Evolutionary conservation across 2,329 filamentous ascomycete species (phyloP).

Genomic region (Microcyclospora tardicrescens): DNA sequence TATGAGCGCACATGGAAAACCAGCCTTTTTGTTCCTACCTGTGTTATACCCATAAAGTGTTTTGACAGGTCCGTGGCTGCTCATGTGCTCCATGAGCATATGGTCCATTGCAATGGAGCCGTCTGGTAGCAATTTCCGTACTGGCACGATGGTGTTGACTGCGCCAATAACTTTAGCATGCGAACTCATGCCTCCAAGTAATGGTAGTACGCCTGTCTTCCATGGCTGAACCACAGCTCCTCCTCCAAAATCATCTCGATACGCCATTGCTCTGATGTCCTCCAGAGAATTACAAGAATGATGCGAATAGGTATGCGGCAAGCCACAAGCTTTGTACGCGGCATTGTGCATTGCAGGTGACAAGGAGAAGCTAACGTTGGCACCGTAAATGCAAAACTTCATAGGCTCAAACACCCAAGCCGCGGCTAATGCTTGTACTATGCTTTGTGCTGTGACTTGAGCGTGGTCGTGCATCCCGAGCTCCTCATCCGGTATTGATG

Average conservation of each 20-base stretch:
- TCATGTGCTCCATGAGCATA: constrained; percentile 44
- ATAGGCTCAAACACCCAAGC: constrained; percentile 56
- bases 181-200: constrained; percentile 53
- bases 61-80: constrained; percentile 51
- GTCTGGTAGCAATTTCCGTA: constrained; percentile 46
- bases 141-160: constrained; percentile 62
- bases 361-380: constrained; percentile 56
- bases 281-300: constrained; percentile 50
- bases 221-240: constrained; percentile 60
- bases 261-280: constrained; percentile 50
- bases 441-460: constrained; percentile 46
- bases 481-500: not conserved
- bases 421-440: constrained; percentile 52
- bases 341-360: constrained; percentile 69
- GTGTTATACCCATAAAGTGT: constrained; percentile 69
- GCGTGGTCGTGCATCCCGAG: constrained; percentile 2
- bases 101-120: constrained; percentile 43
- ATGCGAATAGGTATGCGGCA: constrained; percentile 55
- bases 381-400: constrained; percentile 63
- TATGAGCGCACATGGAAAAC: not conserved
- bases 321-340: constrained; percentile 52
- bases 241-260: constrained; percentile 56
- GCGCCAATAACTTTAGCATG: constrained; percentile 65
- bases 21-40: not conserved
- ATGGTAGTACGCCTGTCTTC: constrained; percentile 56